Evolutionary conservation across 2,329 filamentous ascomycete genomes (phyloP).

Genomic region (Aspergillus spinulosporus): DNA sequence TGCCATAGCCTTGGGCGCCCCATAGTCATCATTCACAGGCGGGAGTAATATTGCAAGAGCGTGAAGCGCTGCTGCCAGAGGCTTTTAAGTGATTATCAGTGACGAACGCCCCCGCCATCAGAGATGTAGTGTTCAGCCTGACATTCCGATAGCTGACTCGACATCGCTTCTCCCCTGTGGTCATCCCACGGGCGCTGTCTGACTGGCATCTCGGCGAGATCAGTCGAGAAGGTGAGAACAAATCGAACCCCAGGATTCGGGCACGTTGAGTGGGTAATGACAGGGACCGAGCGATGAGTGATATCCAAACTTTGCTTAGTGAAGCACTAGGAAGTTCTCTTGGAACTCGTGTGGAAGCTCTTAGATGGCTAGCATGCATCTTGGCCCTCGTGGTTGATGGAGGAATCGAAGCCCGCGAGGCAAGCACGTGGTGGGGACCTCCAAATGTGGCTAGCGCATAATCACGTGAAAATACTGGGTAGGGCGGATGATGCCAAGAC

Average conservation of each 20-base stretch:
- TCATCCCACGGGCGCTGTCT: conserved; percentile 3
- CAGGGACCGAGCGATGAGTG: neutral
- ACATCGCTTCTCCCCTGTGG: neutral
- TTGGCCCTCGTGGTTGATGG: conserved; percentile 2
- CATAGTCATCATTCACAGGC: conserved; percentile 13
- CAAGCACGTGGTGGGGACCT: conserved; percentile 11
- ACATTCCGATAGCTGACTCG: neutral
- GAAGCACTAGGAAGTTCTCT: conserved; percentile 10
- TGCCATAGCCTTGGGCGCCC: conserved; percentile 13
- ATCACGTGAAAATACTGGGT: neutral
- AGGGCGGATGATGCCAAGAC: neutral
- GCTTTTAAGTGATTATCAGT: too few species aligned
- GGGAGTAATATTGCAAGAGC: neutral
- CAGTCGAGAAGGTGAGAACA: conserved; percentile 3
- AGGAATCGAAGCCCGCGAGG: conserved; percentile 10
- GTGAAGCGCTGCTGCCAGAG: neutral
- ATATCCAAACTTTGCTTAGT: neutral
- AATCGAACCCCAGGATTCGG: conserved; percentile 9
- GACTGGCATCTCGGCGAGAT: conserved; percentile 11
- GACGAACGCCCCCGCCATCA: neutral
- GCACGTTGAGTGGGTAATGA: conserved; percentile 10
- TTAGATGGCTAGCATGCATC: conserved; percentile 1
- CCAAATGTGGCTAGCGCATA: neutral
- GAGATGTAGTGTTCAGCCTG: neutral
- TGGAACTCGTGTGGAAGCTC: conserved; percentile 1